phyloP scores from a whole-genome alignment of 2,329 filamentous ascomycete genomes.

The Aaosphaeria pasadenensis region DNA sequence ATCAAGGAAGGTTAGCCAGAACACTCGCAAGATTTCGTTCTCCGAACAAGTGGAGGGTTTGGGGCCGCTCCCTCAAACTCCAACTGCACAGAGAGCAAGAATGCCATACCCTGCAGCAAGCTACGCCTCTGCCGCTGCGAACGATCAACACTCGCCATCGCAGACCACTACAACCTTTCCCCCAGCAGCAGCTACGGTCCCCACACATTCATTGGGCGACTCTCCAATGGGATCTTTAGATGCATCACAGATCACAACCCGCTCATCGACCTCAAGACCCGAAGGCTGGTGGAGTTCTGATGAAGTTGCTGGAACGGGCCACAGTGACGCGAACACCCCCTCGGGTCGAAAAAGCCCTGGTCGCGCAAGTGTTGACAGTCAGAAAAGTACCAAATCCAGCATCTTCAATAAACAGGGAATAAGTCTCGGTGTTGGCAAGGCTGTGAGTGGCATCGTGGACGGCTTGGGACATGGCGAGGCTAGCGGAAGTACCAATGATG shows the following conservation, averaged over 20 bases:
- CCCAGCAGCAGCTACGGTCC: slow-evolving; percentile 14
- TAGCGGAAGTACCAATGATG: slow-evolving; percentile 12
- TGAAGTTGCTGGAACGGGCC: slow-evolving; percentile 32
- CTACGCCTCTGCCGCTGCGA: slow-evolving; percentile 10
- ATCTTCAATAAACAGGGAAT: slow-evolving; percentile 33
- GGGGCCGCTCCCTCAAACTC: slow-evolving; percentile 9
- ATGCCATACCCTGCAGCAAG: slow-evolving; percentile 16
- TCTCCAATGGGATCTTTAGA: slow-evolving; percentile 20
- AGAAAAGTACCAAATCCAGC: slow-evolving; percentile 18
- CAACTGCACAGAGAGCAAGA: slow-evolving; percentile 10
- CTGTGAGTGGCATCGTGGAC: slow-evolving; percentile 27
- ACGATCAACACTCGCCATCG: slow-evolving; percentile 15
- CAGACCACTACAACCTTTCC: slow-evolving; percentile 19
- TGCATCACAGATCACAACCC: slow-evolving; percentile 26
- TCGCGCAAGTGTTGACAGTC: slow-evolving; percentile 24
- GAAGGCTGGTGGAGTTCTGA: slow-evolving; percentile 41
- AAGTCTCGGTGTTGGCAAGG: slow-evolving; percentile 27
- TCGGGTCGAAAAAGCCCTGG: slow-evolving; percentile 12
- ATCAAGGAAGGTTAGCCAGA: slow-evolving; percentile 18
- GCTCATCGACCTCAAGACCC: slow-evolving; percentile 29
- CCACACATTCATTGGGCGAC: slow-evolving; percentile 14
- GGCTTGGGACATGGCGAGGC: slow-evolving; percentile 21
- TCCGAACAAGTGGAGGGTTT: slow-evolving; percentile 5
- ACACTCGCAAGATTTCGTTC: slow-evolving; percentile 10
- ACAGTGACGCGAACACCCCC: slow-evolving; percentile 14